These are phyloP conservation scores for Candida broadrunensis DNA, from an alignment of 805 yeast species.

Conservation along the genomic window DNA sequence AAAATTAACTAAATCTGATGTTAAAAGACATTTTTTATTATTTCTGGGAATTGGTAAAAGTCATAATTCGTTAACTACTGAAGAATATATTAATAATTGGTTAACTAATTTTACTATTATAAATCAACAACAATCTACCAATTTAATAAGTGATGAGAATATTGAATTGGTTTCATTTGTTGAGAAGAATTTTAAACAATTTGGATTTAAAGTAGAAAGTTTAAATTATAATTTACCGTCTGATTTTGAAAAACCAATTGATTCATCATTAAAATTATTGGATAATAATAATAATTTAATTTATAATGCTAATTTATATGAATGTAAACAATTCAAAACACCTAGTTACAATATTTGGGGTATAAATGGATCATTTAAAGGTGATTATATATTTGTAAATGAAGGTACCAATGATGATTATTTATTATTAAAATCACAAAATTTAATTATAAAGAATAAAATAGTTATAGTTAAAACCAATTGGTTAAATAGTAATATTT, in stretches of 20 bases:
- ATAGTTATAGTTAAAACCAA: conserved; percentile 24
- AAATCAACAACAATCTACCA: conserved; percentile 16
- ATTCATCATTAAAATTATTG: conserved; percentile 22
- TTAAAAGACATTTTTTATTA: conserved; percentile 57
- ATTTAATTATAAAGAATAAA: conserved; percentile 17
- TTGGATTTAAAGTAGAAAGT: conserved; percentile 21
- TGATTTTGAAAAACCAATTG: conserved; percentile 18
- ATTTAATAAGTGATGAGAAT: conserved; percentile 24
- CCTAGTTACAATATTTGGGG: conserved; percentile 32
- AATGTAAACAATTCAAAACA: conserved; percentile 19
- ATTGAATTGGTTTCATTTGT: conserved; percentile 22
- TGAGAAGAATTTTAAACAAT: conserved; percentile 21
- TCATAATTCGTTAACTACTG: conserved; percentile 15
- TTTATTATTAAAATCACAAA: conserved; percentile 13
- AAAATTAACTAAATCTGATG: conserved; percentile 63
- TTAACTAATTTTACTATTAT: conserved; percentile 24
- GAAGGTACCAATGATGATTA: conserved; percentile 30
- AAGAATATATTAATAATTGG: conserved; percentile 25
- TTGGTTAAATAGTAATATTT: conserved; percentile 6
- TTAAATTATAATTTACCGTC: conserved; percentile 11
- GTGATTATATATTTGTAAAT: conserved; percentile 26
- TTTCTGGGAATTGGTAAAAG: conserved; percentile 23
- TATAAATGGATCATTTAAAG: conserved; percentile 19
- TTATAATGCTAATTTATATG: conserved; percentile 23
- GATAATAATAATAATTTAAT: conserved; percentile 20